Evolutionary conservation across 2,329 filamentous ascomycete species (phyloP), one percentile per base, ranked within the genome.

Genomic region (Fusarium virguliforme): DNA sequence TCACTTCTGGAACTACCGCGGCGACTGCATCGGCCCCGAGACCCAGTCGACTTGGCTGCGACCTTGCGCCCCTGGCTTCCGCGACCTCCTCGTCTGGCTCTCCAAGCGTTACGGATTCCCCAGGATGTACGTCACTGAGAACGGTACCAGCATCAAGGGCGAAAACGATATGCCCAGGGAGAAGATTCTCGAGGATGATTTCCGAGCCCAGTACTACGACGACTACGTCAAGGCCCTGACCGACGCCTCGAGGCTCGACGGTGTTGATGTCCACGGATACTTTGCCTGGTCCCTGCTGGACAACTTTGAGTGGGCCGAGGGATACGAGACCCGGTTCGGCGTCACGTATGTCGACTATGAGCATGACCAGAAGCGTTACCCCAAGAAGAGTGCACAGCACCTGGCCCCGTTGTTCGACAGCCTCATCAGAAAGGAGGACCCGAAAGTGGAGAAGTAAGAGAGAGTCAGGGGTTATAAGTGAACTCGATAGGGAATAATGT

Each of bases 281-380:
- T 89, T 95, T 84, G 94, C 92, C 15, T 97, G 94, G 94, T 94
- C 91, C 79, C 86, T 97, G 71, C 89, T 97, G 87, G 94, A 97
- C 82, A 95, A 95, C 84, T 95, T 95, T 76, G 93, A 95, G 81
- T 95, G 93, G 93, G 92, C 94, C n/a, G 94, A 97, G 79, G 94
- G 94, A 10, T 97, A 95, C 78, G 91, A 93, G 83, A 96, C 93
- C 46, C 88, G 94, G 41, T 97, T 97, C 76, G 94, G 94, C 28
- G 93, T 94, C 62, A 93, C 91, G 7, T 96, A 87, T 79, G 93
- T 97, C 58, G 93, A 97, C 82, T 97, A 96, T 79, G 84, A 89
- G 74, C 88, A 93, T 72, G 91, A 89, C 26, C 94, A 97, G 85
- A 93, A 91, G 84, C 86, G 94, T 57, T 87, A 91, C 73, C 91